Evolutionary conservation across 2,329 filamentous ascomycete species (phyloP).

Genomic region (Xylariales sp.): DNA sequence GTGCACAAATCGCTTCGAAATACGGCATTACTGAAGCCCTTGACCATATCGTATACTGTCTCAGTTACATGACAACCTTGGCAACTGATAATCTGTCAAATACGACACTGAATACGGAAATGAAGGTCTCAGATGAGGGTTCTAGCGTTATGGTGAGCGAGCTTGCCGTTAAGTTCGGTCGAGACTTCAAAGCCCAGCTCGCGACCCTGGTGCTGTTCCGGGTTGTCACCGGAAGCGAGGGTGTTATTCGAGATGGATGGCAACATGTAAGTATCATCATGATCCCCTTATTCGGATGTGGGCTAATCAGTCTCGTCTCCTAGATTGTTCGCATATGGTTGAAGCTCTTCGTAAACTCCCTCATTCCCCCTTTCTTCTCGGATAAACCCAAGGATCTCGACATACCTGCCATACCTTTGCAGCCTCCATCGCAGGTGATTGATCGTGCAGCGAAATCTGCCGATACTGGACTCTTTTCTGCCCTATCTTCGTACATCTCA

Average conservation of each 20-base stretch:
- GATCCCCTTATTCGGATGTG: conserved; percentile 30
- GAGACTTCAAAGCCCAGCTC: conserved; percentile 89
- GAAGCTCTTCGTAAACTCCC: conserved; percentile 92
- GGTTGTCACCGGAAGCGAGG: conserved; percentile 81
- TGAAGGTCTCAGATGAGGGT: conserved; percentile 84
- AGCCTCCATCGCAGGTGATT: conserved; percentile 87
- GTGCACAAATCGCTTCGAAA: conserved; percentile 83
- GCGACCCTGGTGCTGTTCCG: conserved; percentile 94
- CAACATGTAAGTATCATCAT: conserved; percentile 56
- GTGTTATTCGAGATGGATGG: conserved; percentile 72
- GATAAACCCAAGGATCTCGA: conserved; percentile 59
- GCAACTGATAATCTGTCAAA: conserved; percentile 72
- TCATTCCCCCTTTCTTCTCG: conserved; percentile 77
- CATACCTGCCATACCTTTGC: conserved; percentile 79
- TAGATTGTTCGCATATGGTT: conserved; percentile 88
- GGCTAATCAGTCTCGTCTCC: too few species aligned
- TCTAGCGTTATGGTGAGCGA: conserved; percentile 89
- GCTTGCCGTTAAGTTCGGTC: conserved; percentile 89
- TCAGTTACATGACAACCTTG: conserved; percentile 86
- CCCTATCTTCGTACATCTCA: conserved; percentile 95
- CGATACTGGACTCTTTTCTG: conserved; percentile 86
- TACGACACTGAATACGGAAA: conserved; percentile 89
- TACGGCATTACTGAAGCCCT: conserved; percentile 81
- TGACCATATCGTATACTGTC: conserved; percentile 86
- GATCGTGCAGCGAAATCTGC: conserved; percentile 74